These are phyloP conservation scores for Aspergillus cejpii DNA, from an alignment of 2,329 filamentous ascomycete genomes.

Conservation along the genomic window DNA sequence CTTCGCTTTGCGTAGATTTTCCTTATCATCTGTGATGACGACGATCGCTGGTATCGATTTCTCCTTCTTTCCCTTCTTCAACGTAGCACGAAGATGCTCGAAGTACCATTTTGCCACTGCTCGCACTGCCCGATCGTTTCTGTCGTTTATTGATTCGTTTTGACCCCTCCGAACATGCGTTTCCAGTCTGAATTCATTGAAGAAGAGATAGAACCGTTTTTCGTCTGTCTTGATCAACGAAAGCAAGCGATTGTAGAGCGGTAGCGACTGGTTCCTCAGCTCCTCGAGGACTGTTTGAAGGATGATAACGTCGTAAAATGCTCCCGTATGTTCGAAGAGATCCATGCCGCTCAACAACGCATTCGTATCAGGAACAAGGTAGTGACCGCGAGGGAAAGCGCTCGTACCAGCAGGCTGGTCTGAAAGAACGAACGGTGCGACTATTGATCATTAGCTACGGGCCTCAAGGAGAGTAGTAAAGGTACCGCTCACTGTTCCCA, in stretches of 20 bases:
- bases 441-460: slow-evolving; percentile 43
- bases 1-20: slow-evolving; percentile 76
- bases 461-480: not conserved
- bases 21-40: slow-evolving; percentile 89
- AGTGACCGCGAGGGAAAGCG: slow-evolving; percentile 77
- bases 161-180: slow-evolving; percentile 70
- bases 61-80: slow-evolving; percentile 49
- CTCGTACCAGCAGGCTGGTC: slow-evolving; percentile 80
- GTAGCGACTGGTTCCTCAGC: slow-evolving; percentile 84
- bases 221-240: slow-evolving; percentile 89
- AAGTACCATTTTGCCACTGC: slow-evolving; percentile 84
- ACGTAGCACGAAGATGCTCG: slow-evolving; percentile 62
- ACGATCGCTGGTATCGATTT: slow-evolving; percentile 67
- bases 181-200: slow-evolving; percentile 94
- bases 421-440: slow-evolving; percentile 77
- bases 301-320: slow-evolving; percentile 95
- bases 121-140: slow-evolving; percentile 88
- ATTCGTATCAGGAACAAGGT: slow-evolving; percentile 93
- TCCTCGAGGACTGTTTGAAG: slow-evolving; percentile 95
- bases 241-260: slow-evolving; percentile 88
- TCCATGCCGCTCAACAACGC: slow-evolving; percentile 94
- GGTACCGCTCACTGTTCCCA: slow-evolving; percentile 55
- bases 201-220: slow-evolving; percentile 97
- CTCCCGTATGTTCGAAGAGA: slow-evolving; percentile 82
- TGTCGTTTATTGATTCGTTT: slow-evolving; percentile 88